Evolutionary conservation across 805 yeast species (phyloP), one percentile per base, ranked within the genome.

Genomic region (Lipomyces kockii): DNA sequence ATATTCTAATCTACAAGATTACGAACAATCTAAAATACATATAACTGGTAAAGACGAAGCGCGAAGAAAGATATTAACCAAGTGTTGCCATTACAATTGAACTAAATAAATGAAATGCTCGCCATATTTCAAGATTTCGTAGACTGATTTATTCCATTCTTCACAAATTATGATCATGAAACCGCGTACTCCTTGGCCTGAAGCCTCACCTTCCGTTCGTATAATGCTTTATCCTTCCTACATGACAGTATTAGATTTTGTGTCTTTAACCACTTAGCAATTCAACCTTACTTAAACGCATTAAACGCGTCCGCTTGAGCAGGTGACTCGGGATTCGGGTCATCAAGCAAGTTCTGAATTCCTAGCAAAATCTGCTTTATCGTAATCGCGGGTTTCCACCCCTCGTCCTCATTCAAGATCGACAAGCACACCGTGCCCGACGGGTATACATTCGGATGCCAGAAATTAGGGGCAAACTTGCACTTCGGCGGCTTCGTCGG

Each of bases 241-340:
- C 86, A n/a, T 17, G 14, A 8, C 20, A 1, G 22, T 8, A 17
- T 43, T 43, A 43, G 49, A 43, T 1, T 17, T n/a, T 17, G 22
- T 43, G 22, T 43, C 49, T 17, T n/a, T n/a, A 35, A 22, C 20
- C 61, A 14, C 11, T 12, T 56, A 4, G 43, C 59, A 32, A 32
- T 32, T 29, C 12, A 22, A 29, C 68, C 68, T 12, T 60, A 67
- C 70, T 66, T 71, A 65, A 73, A 74, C 0, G 94, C 91, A 78
- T 89, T 89, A 91, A 93, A 95, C 1, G 99, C 98, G 2, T 97
- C 97, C 72, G 92, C 95, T 80, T 95, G 99, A 0, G 99, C 99
- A 1, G 99, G 99, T 0, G 98, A 92, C 69, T 88, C 88, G 27
- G 97, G 97, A 76, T 95, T 95, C 49, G 99, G 99, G 49, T 87